Evolutionary conservation across 2,329 filamentous ascomycete genomes (phyloP).

Genomic region (Pseudogymnoascus verrucosus): DNA sequence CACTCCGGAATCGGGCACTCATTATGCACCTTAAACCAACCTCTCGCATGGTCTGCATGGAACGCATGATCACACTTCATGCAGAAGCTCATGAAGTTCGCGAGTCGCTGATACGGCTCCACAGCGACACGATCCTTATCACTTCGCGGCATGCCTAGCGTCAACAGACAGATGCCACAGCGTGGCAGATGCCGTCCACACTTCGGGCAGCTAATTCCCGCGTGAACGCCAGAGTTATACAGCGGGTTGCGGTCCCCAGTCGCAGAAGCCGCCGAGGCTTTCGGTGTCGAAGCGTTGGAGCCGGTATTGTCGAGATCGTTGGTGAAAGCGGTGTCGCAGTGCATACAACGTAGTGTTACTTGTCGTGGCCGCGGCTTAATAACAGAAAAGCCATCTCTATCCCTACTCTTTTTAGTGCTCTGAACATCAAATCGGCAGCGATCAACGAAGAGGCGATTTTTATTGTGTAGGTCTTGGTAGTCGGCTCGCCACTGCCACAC

Average conservation of each 20-base stretch:
- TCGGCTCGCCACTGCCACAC: slow-evolving; percentile 65
- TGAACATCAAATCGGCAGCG: slow-evolving; percentile 72
- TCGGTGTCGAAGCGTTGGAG: slow-evolving; percentile 15
- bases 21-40: slow-evolving; percentile 57
- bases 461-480: slow-evolving; percentile 65
- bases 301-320: slow-evolving; percentile 28
- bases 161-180: slow-evolving; percentile 60
- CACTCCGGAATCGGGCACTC: slow-evolving; percentile 65
- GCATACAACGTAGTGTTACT: slow-evolving; percentile 67
- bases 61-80: slow-evolving; percentile 60
- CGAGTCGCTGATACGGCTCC: slow-evolving; percentile 36
- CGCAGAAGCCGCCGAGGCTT: slow-evolving; percentile 12
- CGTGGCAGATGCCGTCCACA: slow-evolving; percentile 60
- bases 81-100: slow-evolving; percentile 61
- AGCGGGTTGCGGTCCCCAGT: slow-evolving; percentile 42
- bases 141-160: slow-evolving; percentile 56
- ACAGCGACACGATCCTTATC: slow-evolving; percentile 40
- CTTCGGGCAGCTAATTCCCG: slow-evolving; percentile 57
- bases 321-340: slow-evolving; percentile 58
- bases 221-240: slow-evolving; percentile 47
- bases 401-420: slow-evolving; percentile 58
- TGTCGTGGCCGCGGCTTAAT: slow-evolving; percentile 59
- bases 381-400: slow-evolving; percentile 53
- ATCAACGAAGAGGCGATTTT: slow-evolving; percentile 64
- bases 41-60: slow-evolving; percentile 58